These are phyloP conservation scores for Alternaria panax DNA, from an alignment of 2,329 filamentous ascomycete genomes.

Conservation along the genomic window DNA sequence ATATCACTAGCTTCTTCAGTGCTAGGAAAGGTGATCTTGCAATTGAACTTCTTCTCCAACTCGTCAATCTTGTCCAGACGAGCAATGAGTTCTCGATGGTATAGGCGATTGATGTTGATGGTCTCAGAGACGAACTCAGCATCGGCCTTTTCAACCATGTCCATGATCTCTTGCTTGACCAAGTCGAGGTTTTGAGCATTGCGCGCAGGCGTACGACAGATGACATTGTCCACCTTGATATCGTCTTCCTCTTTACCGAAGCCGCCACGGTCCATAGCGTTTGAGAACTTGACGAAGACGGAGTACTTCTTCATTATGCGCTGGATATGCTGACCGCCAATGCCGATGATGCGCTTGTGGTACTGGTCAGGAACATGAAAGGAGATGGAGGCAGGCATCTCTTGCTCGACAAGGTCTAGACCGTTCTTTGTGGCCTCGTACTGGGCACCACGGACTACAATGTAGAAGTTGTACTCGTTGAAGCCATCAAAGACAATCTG, in stretches of 20 bases:
- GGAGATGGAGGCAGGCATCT: slow-evolving; percentile 98
- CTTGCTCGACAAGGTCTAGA: slow-evolving; percentile 90
- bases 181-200: slow-evolving; percentile 97
- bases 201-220: slow-evolving; percentile 94
- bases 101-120: slow-evolving; percentile 91
- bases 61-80: slow-evolving; percentile 90
- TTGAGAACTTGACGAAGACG: slow-evolving; percentile 99
- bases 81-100: slow-evolving; percentile 91
- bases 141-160: slow-evolving; percentile 98
- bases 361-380: slow-evolving; percentile 99
- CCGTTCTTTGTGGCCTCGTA: slow-evolving; percentile 96
- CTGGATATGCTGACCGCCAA: slow-evolving; percentile 97
- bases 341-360: slow-evolving; percentile 98
- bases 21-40: slow-evolving; percentile 98
- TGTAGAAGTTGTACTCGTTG: slow-evolving; percentile 99
- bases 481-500: slow-evolving; percentile 99
- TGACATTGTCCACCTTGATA: slow-evolving; percentile 98
- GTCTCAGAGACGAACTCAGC: slow-evolving; percentile 96
- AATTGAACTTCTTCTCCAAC: slow-evolving; percentile 98
- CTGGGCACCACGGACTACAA: slow-evolving; percentile 90
- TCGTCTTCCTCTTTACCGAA: slow-evolving; percentile 97
- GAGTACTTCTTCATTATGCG: slow-evolving; percentile 99
- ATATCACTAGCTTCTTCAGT: slow-evolving; percentile 97
- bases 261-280: slow-evolving; percentile 95
- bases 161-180: slow-evolving; percentile 98